Evolutionary conservation across 306 rosid species (phyloP).

Genomic region (barrel medic (Medicago truncatula)): DNA sequence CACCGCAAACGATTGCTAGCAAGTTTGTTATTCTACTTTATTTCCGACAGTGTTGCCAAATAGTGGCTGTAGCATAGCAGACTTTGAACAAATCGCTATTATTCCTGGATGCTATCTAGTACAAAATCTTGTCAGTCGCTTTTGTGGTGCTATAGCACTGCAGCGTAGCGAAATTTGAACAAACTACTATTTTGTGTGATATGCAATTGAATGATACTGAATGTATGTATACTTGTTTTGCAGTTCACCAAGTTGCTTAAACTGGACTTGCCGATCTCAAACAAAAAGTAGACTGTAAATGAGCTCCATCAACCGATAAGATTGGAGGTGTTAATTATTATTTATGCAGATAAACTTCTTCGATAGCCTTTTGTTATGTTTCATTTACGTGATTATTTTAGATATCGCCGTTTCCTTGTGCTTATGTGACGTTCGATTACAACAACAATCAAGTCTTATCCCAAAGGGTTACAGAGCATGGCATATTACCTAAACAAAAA

Average conservation of each 20-base stretch:
- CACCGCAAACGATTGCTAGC: not conserved
- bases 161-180: too few species aligned
- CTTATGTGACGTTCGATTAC: too few species aligned
- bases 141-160: too few species aligned
- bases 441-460: too few species aligned
- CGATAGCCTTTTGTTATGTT: not conserved
- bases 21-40: not conserved
- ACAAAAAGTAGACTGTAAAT: constrained; percentile 53
- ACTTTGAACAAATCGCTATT: too few species aligned
- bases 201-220: not conserved
- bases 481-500: too few species aligned
- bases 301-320: constrained; percentile 44
- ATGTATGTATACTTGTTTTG: constrained; percentile 42
- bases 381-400: not conserved
- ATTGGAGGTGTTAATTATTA: constrained; percentile 38
- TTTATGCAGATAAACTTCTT: not conserved
- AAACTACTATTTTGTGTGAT: not conserved
- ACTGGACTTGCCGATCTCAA: constrained; percentile 60
- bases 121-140: too few species aligned
- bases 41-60: not conserved
- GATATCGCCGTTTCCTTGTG: too few species aligned
- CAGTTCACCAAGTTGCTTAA: constrained; percentile 84
- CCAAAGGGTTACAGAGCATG: too few species aligned
- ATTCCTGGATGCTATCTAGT: too few species aligned
- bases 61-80: too few species aligned